Evolutionary conservation across 108 stramenopile genomes (phyloP).

Genomic region (Cylindrotheca closterium): DNA sequence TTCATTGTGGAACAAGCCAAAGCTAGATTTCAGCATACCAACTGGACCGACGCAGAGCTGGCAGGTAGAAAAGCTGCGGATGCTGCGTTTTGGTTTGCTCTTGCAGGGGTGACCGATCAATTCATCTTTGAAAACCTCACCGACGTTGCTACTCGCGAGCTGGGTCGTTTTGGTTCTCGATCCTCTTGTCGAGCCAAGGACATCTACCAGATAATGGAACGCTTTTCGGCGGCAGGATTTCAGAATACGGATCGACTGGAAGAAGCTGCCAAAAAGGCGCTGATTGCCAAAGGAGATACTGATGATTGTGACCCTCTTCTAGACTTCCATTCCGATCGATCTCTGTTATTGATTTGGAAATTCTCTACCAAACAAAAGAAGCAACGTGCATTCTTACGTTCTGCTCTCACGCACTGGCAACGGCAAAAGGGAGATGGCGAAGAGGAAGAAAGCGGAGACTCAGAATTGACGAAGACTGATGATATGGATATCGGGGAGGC

Average conservation of each 20-base stretch:
- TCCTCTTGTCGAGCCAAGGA: conserved; percentile 64
- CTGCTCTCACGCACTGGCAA: background rate
- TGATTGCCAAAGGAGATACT: conserved; percentile 1
- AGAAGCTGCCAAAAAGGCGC: background rate
- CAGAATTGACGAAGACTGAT: background rate
- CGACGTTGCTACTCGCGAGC: conserved; percentile 42
- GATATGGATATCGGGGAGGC: background rate
- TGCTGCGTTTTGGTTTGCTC: conserved; percentile 80
- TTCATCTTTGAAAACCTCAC: conserved; percentile 46
- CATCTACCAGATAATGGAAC: conserved; percentile 60
- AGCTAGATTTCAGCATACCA: background rate
- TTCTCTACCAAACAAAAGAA: conserved; percentile 70
- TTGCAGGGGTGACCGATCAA: conserved; percentile 48
- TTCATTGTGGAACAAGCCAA: conserved; percentile 5
- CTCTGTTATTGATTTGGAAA: conserved; percentile 53
- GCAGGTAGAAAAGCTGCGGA: conserved; percentile 78
- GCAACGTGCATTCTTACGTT: background rate
- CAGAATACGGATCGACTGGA: conserved; percentile 6
- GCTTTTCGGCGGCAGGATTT: conserved; percentile 64
- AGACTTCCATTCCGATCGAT: background rate
- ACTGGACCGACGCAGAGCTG: conserved; percentile 23
- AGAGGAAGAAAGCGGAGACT: background rate
- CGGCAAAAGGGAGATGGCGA: conserved; percentile 11
- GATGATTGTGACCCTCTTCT: background rate
- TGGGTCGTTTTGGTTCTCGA: conserved; percentile 54